Conservation (phyloP, 768 basidiomycete species). For the Lanmaoa rubissima region DNA sequence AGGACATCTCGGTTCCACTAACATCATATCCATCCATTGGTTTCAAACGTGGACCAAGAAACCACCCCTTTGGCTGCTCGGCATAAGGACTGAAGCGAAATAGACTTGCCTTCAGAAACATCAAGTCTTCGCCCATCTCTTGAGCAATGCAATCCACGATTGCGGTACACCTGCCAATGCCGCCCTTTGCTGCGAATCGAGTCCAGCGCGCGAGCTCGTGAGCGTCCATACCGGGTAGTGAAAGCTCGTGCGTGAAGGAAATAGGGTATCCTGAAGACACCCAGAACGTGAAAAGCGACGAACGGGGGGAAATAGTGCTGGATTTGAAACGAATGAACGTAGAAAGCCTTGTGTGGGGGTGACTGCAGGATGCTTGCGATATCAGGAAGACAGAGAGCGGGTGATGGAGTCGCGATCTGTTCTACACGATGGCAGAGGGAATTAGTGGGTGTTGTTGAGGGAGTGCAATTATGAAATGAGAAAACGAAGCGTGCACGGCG, state of each 20-base stretch:
- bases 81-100: not conserved
- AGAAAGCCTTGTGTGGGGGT: not conserved
- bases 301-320: not conserved
- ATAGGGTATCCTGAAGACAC: not conserved
- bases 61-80: not conserved
- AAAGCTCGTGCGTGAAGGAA: not conserved
- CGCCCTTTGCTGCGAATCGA: conserved; percentile 80
- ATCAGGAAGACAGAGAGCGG: not conserved
- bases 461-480: not conserved
- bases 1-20: not conserved
- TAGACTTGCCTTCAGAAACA: conserved; percentile 73
- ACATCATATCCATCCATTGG: not conserved
- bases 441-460: not conserved
- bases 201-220: conserved; percentile 77
- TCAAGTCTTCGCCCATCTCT: conserved; percentile 64
- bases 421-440: not conserved
- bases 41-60: not conserved
- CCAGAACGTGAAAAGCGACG: not conserved
- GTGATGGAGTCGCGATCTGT: not conserved
- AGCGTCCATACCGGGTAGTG: conserved; percentile 52
- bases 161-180: conserved; percentile 79
- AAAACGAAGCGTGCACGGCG: not conserved
- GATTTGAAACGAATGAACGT: not conserved
- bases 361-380: not conserved
- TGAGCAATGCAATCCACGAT: conserved; percentile 73